Percentiles rank a stretch among this genome's conserved stretches.
phyloP scores from a whole-genome alignment of 805 yeast genomes.

The Isabelozyma heimii region DNA sequence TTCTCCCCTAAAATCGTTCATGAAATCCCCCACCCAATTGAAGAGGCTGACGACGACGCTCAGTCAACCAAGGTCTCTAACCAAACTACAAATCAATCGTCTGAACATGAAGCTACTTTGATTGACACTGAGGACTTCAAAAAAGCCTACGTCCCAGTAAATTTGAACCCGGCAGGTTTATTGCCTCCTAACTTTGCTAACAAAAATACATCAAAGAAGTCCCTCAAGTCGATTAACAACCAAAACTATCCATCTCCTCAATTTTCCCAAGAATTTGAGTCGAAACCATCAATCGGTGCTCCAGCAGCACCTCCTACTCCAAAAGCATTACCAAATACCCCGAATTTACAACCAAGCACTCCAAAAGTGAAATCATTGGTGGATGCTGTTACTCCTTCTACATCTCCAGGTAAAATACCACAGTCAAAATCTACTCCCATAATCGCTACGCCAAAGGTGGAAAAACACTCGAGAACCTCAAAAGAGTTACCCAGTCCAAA shows the following conservation, averaged over 20 bases:
- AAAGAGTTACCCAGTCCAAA: background rate
- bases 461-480: background rate
- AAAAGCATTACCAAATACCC: background rate
- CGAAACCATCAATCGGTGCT: background rate
- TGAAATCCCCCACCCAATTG: background rate
- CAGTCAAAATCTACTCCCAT: background rate
- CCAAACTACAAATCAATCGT: background rate
- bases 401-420: background rate
- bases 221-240: background rate
- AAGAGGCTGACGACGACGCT: slow-evolving; percentile 1
- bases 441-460: background rate
- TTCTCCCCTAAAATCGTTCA: slow-evolving; percentile 9
- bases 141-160: background rate
- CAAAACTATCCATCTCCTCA: background rate
- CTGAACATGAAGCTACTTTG: slow-evolving; percentile 24
- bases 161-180: background rate
- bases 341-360: background rate
- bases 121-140: slow-evolving; percentile 13
- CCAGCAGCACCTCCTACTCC: background rate
- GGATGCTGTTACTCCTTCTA: background rate
- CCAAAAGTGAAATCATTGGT: background rate
- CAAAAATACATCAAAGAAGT: background rate
- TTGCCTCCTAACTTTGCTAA: background rate
- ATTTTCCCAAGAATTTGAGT: background rate
- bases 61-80: slow-evolving; percentile 3